Evolutionary conservation across 805 yeast genomes (phyloP), one percentile per base, ranked within the genome.

Genomic region (Sugiyamaella smithiae): DNA sequence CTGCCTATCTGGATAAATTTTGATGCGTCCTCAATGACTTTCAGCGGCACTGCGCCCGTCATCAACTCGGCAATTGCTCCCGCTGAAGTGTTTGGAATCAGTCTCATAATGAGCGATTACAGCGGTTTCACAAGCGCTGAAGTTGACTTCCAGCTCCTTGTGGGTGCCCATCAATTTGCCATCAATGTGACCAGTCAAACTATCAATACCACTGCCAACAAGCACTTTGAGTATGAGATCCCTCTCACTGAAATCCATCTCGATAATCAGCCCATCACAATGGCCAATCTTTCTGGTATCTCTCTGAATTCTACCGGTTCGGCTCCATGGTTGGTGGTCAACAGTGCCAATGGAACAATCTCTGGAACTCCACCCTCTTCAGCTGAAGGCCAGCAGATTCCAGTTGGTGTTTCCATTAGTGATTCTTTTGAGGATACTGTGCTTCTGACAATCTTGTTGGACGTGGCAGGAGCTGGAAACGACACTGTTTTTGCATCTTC

Each of bases 51-150:
- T 1, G 91, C 96, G 1, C 99, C 99, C 8, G 73, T 84, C 5
- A 87, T 87, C 26, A 84, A 87, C 57, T 86, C 97, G 1, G 74
- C 77, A 14, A 84, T 88, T 57, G 99, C 99, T 0, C 98, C 97
- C 8, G 87, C 95, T 35, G 73, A 79, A 55, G 69, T 73, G 36
- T 93, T 80, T 64, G 75, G 78, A 14, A 81, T 91, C 56, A 73
- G 80, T 38, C 75, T 90, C 57, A 81, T 89, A 49, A 97, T 90
- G 1, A 73, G 95, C 1, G 96, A 89, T 60, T 79, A 80, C 59
- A 66, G 67, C 22, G 96, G 95, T 1, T 89, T 65, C 62, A 70
- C 93, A 1, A 89, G 86, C 14, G 82, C 81, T 2, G 80, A 75
- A 55, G 82, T 85, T 2, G 68, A 76, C 25, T 93, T 93, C 69